These are phyloP conservation scores for Alternaria gaisen DNA, from an alignment of 2,329 filamentous ascomycete species.

Conservation along the genomic window DNA sequence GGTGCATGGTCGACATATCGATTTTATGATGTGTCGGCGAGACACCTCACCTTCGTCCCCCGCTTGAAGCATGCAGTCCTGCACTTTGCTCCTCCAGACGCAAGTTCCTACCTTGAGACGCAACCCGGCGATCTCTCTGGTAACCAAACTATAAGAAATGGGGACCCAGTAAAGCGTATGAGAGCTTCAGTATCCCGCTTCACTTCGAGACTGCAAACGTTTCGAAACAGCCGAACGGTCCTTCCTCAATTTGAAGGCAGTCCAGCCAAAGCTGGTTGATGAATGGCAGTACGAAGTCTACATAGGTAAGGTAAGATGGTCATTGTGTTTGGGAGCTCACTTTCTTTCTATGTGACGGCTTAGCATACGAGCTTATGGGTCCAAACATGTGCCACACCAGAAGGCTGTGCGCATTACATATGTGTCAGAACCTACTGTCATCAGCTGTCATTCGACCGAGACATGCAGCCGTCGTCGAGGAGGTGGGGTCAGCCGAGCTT, in stretches of 20 bases:
- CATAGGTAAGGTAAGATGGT: too few relatives aligned
- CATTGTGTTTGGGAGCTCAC: too few relatives aligned
- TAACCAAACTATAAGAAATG: too few relatives aligned
- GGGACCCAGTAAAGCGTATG: not conserved
- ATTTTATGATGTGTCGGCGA: conserved; percentile 13
- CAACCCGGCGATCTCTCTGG: not conserved
- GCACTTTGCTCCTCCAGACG: not conserved
- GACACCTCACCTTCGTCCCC: not conserved
- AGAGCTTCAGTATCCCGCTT: not conserved
- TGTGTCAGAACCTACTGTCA: not conserved
- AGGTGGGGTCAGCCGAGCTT: conserved; percentile 10
- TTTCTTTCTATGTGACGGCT: too few relatives aligned
- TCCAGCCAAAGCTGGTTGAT: not conserved
- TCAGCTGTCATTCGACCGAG: too few relatives aligned
- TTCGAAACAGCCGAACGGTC: not conserved
- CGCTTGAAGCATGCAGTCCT: conserved; percentile 1
- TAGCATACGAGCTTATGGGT: too few relatives aligned
- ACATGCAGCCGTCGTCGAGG: too few relatives aligned
- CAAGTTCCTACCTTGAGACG: not conserved
- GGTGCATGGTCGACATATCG: conserved; percentile 29
- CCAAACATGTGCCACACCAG: too few relatives aligned
- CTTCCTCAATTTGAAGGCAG: not conserved
- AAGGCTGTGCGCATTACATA: too few relatives aligned
- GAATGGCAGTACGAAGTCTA: too few relatives aligned
- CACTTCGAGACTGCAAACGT: not conserved